phyloP scores from a whole-genome alignment of 352 stramenopile genomes.

The Globisporangium acanthophoron region DNA sequence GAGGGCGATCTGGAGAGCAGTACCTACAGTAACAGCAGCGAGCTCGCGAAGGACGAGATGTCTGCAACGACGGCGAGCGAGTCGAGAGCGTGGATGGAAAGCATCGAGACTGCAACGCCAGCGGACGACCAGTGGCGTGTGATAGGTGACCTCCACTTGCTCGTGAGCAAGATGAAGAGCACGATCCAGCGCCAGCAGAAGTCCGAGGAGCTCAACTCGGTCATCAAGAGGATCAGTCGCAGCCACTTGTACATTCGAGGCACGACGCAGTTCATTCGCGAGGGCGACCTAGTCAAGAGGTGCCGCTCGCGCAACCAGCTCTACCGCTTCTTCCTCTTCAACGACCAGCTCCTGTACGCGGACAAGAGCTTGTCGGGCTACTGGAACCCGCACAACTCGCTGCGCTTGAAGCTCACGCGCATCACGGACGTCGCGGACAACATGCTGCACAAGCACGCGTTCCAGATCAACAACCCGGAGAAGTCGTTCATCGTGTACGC shows the following conservation, averaged over 20 bases:
- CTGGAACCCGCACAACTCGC: conserved; percentile 83
- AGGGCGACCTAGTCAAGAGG: conserved; percentile 94
- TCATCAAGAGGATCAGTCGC: conserved; percentile 89
- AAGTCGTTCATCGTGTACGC: conserved; percentile 85
- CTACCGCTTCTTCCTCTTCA: conserved; percentile 89
- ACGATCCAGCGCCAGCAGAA: conserved; percentile 79
- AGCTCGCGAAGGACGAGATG: background rate
- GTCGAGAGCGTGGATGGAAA: conserved; percentile 38
- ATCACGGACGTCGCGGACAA: conserved; percentile 70
- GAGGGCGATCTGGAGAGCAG: conserved; percentile 1
- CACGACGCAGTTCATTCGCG: conserved; percentile 91
- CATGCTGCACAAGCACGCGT: conserved; percentile 68
- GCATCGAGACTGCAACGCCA: conserved; percentile 55
- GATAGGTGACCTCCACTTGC: conserved; percentile 87
- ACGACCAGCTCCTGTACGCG: conserved; percentile 79
- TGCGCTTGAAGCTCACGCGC: conserved; percentile 79
- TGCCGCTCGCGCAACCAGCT: conserved; percentile 84
- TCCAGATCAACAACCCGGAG: conserved; percentile 81
- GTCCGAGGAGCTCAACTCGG: conserved; percentile 78
- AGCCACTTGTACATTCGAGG: conserved; percentile 91
- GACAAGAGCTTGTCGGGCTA: conserved; percentile 74
- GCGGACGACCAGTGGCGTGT: conserved; percentile 73
- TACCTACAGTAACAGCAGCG: conserved; percentile 3
- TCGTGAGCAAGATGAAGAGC: conserved; percentile 88
- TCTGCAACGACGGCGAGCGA: background rate